Evolutionary conservation across 495 filamentous ascomycete species (phyloP), one percentile per base, ranked within the genome.

Genomic region (Neurospora terricola): DNA sequence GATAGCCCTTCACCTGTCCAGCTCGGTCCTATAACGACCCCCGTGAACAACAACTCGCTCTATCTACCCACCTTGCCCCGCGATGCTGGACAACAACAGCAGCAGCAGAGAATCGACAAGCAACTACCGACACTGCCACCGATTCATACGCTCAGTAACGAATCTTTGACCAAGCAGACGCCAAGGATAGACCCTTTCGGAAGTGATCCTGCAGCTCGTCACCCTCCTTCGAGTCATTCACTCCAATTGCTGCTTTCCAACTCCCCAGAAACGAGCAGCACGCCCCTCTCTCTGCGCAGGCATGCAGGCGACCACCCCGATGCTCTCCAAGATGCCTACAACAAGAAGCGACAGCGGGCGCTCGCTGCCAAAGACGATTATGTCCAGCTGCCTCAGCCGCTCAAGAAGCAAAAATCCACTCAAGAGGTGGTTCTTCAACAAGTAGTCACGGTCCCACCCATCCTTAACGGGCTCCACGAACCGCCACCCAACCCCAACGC

Each of bases 401-500:
- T 84, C 38, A 89, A 89, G 79, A 88, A 88, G 73, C 86, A 86
- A 70, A 88, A 86, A 70, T 84, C 86, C 36, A 77, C 81, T 3
- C 83, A 86, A 72, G 83, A 84, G 73, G 81, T 85, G 5, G 54
- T 66, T 4, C 54, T 66, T 66, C 54, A 66, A 30, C 54, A 66
- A 66, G 27, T 18, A 36, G 54, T 66, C 14, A 34, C 54, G 54
- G 83, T 86, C 70, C 81, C 87, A 27, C 86, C 91, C 72, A 92
- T 93, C 74, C 87, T 94, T 48, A 90, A 91, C 77, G 90, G 91
- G n/a, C 81, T 93, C 39, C 89, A 91, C 76, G 91, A 93, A 75
- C 92, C 92, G 1, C 92, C 92, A 5, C 91, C 91, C 12, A 89
- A 92, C 77, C 91, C 91, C 12, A 89, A 92, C 77, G 88, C 90